Evolutionary conservation across 352 stramenopile species (phyloP).

Genomic region (Pythium graminicola): DNA sequence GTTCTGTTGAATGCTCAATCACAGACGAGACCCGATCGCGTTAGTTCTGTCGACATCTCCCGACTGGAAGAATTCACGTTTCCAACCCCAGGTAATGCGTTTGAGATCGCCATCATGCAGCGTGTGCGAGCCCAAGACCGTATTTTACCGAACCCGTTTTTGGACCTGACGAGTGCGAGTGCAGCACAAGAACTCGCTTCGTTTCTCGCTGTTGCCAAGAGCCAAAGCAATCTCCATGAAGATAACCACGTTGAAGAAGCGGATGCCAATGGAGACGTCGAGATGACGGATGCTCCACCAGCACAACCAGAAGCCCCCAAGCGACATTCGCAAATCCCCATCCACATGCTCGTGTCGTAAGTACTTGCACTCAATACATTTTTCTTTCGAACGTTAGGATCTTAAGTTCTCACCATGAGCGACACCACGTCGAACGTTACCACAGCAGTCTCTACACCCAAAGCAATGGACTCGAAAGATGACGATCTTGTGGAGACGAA

Average conservation of each 20-base stretch:
- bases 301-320: conserved; percentile 8
- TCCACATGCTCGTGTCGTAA: conserved; percentile 71
- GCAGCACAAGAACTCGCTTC: conserved; percentile 13
- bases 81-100: conserved; percentile 51
- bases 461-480: too few relatives aligned
- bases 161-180: conserved; percentile 13
- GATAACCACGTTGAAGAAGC: conserved; percentile 9
- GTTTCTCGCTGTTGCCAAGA: conserved; percentile 5
- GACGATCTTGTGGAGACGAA: too few relatives aligned
- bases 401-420: not conserved
- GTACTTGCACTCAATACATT: conserved; percentile 6
- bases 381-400: too few relatives aligned
- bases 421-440: not conserved
- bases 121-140: conserved; percentile 13
- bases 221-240: not conserved
- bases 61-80: conserved; percentile 62
- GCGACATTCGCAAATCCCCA: conserved; percentile 37
- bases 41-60: conserved; percentile 18
- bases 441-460: too few relatives aligned
- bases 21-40: not conserved
- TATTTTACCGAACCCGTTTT: conserved; percentile 21
- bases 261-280: conserved; percentile 1
- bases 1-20: conserved; percentile 17
- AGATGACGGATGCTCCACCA: conserved; percentile 1
- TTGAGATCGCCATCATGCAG: conserved; percentile 29